phyloP scores from a whole-genome alignment of 306 rosid genomes.

The Cercis canadensis region DNA sequence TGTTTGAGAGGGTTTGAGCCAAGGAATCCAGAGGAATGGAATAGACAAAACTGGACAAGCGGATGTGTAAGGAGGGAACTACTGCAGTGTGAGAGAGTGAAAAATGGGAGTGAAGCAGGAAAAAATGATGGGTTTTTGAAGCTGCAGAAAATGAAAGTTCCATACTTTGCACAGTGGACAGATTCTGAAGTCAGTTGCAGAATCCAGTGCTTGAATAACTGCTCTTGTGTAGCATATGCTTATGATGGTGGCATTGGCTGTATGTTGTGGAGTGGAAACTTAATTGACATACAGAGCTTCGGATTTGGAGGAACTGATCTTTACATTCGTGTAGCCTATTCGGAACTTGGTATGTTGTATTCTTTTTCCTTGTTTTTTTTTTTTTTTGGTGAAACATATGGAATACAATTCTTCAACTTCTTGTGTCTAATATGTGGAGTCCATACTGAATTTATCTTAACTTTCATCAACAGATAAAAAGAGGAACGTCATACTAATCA shows the following conservation, averaged over 20 bases:
- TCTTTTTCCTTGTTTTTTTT: no score
- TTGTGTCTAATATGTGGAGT: no score
- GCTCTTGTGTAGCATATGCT: slow-evolving; percentile 1
- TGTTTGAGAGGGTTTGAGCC: slow-evolving; percentile 45
- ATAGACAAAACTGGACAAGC: background rate
- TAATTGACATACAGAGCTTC: background rate
- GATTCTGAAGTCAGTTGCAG: background rate
- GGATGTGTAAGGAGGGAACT: slow-evolving; percentile 31
- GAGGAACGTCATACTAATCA: no score
- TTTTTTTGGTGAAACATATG: no score
- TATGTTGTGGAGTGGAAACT: background rate
- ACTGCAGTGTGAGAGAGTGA: slow-evolving; percentile 36
- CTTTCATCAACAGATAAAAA: no score
- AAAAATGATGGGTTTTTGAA: slow-evolving; percentile 28
- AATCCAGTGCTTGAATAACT: background rate
- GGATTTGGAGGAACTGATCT: background rate
- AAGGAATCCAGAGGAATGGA: slow-evolving; percentile 27
- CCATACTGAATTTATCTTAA: no score
- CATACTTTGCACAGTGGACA: background rate
- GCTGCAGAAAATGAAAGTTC: slow-evolving; percentile 37
- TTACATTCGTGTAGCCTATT: background rate
- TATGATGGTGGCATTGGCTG: background rate
- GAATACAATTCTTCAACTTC: no score
- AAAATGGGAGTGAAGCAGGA: background rate
- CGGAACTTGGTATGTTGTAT: background rate